Conservation (phyloP, 2,329 filamentous ascomycete species). For the Claviceps maximensis region DNA sequence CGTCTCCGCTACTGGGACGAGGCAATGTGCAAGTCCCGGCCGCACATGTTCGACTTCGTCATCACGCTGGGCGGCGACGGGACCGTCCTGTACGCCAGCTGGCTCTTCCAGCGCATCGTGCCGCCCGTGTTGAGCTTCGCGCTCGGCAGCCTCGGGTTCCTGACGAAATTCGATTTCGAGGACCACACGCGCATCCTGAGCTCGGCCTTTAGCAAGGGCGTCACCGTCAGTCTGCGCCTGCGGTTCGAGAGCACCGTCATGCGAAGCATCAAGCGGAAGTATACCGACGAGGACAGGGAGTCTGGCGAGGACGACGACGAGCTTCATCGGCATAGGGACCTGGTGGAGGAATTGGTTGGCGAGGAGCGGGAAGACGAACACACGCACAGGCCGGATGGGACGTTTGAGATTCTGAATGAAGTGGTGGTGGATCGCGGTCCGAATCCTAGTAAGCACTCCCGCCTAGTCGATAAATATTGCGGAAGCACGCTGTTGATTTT, state of each 20-base stretch:
- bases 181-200: constrained; percentile 56
- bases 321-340: constrained; percentile 39
- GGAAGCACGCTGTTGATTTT: background rate
- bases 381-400: constrained; percentile 74
- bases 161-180: constrained; percentile 92
- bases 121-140: constrained; percentile 88
- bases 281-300: constrained; percentile 10
- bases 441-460: constrained; percentile 58
- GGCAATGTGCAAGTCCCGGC: constrained; percentile 60
- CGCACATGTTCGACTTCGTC: constrained; percentile 87
- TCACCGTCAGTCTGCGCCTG: constrained; percentile 75
- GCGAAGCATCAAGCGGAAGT: constrained; percentile 49
- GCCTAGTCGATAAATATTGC: no score
- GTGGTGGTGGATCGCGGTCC: constrained; percentile 92
- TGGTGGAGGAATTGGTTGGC: constrained; percentile 83
- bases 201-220: constrained; percentile 64
- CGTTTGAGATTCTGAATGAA: constrained; percentile 87
- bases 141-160: constrained; percentile 80
- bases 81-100: constrained; percentile 92
- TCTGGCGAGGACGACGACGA: constrained; percentile 25
- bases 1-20: constrained; percentile 75
- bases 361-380: constrained; percentile 72
- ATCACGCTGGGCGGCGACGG: constrained; percentile 88
- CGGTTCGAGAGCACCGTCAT: constrained; percentile 91
- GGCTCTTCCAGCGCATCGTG: constrained; percentile 91